phyloP scores from a whole-genome alignment of 2,329 filamentous ascomycete species.

The Fusarium chuoi region DNA sequence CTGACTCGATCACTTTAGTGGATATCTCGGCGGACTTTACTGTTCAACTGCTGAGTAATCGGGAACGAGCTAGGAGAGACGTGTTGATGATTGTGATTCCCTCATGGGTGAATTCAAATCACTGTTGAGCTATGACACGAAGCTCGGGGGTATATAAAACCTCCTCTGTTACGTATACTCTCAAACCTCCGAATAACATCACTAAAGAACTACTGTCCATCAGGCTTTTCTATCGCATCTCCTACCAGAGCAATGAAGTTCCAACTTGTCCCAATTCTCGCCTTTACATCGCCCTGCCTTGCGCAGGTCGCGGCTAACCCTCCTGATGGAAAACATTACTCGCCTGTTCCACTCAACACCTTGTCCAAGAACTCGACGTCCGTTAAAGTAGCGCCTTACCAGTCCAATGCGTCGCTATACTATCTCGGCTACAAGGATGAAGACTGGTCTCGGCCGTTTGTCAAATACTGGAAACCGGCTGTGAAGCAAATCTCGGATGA shows the following conservation, averaged over 20 bases:
- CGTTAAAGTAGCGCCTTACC: not conserved
- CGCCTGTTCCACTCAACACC: not conserved
- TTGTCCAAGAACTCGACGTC: not conserved
- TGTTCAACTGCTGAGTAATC: not conserved
- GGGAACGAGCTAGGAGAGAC: no score
- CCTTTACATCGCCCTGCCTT: no score
- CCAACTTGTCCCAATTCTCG: not conserved
- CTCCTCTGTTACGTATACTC: not conserved
- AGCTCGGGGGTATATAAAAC: not conserved
- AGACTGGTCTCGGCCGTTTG: not conserved
- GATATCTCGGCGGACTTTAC: rapidly evolving
- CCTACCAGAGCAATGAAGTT: not conserved
- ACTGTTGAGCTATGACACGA: not conserved
- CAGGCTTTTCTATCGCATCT: no score
- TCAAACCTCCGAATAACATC: rapidly evolving
- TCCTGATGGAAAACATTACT: not conserved
- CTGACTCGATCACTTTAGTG: not conserved
- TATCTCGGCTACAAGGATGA: not conserved
- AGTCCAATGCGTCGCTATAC: not conserved
- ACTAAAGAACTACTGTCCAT: no score
- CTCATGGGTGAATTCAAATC: no score
- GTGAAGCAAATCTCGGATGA: not conserved
- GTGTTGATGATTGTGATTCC: not conserved
- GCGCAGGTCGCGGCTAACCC: not conserved
- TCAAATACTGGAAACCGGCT: not conserved